Evolutionary conservation across 73 alveolate species (phyloP).

Genomic region (Paramecium octaurelia): DNA sequence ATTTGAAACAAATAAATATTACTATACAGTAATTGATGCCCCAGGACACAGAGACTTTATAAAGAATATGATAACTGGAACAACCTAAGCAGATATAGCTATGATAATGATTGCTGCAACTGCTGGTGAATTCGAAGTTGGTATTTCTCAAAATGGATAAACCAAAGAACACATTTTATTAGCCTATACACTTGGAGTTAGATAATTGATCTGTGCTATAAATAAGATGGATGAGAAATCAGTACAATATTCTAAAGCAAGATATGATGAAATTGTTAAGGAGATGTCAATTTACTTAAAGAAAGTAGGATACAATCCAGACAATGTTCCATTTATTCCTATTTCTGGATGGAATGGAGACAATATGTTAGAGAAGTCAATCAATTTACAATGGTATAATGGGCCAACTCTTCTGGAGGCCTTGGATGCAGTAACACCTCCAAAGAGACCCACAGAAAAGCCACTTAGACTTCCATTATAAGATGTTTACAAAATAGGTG

Average conservation of each 20-base stretch:
- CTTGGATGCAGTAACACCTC: not conserved
- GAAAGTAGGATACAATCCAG: conserved; percentile 85
- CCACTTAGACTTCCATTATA: conserved; percentile 93
- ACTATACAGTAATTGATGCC: conserved; percentile 93
- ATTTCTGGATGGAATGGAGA: not conserved
- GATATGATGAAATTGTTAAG: conserved; percentile 79
- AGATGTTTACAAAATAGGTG: conserved; percentile 92
- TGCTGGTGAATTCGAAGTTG: conserved; percentile 94
- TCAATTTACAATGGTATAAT: not conserved
- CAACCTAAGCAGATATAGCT: conserved; percentile 93
- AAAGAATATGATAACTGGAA: conserved; percentile 93
- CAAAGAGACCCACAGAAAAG: conserved; percentile 61
- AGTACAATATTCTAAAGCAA: conserved; percentile 73
- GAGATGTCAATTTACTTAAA: conserved; percentile 47
- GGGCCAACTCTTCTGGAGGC: too few species aligned
- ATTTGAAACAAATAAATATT: conserved; percentile 86
- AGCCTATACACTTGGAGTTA: conserved; percentile 95
- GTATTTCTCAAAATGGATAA: conserved; percentile 87
- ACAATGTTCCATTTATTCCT: conserved; percentile 84
- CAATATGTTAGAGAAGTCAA: too few species aligned
- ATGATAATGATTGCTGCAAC: conserved; percentile 84
- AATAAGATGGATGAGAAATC: conserved; percentile 92
- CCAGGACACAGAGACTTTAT: conserved; percentile 95
- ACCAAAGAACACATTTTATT: conserved; percentile 91
- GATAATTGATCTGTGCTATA: conserved; percentile 85